These are phyloP conservation scores for Blumeria hordei DNA, from an alignment of 2,329 filamentous ascomycete genomes.

Conservation along the genomic window DNA sequence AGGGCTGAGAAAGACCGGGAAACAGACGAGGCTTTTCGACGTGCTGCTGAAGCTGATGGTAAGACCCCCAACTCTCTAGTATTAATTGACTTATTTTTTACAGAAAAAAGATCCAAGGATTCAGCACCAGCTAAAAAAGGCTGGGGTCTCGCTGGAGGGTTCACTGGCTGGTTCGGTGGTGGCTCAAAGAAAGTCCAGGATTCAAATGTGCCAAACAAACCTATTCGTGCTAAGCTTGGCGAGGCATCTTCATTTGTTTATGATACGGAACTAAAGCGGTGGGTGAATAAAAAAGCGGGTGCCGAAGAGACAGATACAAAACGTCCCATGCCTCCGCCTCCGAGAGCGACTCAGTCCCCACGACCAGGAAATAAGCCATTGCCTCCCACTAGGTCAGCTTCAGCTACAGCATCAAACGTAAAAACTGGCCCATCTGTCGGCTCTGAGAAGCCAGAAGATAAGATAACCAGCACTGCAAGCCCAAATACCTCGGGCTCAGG, in stretches of 20 bases:
- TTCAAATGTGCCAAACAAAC: slow-evolving; percentile 26
- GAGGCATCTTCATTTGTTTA: slow-evolving; percentile 87
- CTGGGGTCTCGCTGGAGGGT: slow-evolving; percentile 74
- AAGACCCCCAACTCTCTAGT: slow-evolving; percentile 15
- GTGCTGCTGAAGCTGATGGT: slow-evolving; percentile 57
- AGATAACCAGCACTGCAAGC: background rate
- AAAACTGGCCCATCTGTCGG: background rate
- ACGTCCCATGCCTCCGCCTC: slow-evolving; percentile 55
- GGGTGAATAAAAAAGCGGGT: slow-evolving; percentile 82
- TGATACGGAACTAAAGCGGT: slow-evolving; percentile 87
- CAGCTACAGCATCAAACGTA: background rate
- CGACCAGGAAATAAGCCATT: slow-evolving; percentile 11
- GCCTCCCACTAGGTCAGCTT: background rate
- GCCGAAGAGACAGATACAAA: slow-evolving; percentile 34
- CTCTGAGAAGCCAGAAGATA: background rate
- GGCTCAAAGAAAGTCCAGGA: slow-evolving; percentile 24
- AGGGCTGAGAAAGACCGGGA: slow-evolving; percentile 50
- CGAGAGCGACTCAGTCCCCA: slow-evolving; percentile 27
- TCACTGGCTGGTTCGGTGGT: slow-evolving; percentile 66
- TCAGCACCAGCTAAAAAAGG: slow-evolving; percentile 32
- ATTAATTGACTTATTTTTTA: too few relatives aligned
- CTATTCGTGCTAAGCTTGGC: slow-evolving; percentile 82
- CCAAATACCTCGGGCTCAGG: background rate
- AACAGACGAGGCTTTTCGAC: slow-evolving; percentile 66
- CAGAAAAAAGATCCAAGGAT: slow-evolving; percentile 36